These are phyloP conservation scores for Trichoderma sp. DNA, from an alignment of 2,329 filamentous ascomycete genomes.

Conservation along the genomic window DNA sequence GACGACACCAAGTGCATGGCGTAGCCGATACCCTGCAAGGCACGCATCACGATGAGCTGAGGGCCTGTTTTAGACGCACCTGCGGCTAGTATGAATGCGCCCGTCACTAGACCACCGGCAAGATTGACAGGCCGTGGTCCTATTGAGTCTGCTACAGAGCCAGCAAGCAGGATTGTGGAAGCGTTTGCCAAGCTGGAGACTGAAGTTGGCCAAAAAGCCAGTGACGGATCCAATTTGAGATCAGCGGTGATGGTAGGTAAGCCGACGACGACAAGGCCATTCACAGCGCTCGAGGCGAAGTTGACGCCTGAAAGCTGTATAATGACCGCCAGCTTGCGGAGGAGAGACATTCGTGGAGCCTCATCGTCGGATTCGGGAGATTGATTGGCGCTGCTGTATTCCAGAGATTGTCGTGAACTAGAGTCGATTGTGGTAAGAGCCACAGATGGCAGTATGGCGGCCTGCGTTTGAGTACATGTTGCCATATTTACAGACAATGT, in stretches of 20 bases:
- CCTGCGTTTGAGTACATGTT: background rate
- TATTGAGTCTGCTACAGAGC: background rate
- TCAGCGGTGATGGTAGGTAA: background rate
- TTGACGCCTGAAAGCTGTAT: background rate
- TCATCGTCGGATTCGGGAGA: background rate
- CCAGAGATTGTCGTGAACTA: background rate
- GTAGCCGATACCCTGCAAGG: background rate
- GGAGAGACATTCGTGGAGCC: background rate
- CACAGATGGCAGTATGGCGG: background rate
- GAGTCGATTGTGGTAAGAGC: background rate
- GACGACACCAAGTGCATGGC: background rate
- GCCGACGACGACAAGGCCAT: background rate
- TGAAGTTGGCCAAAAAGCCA: background rate
- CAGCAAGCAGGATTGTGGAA: background rate
- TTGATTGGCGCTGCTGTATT: constrained; percentile 24
- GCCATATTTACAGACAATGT: background rate
- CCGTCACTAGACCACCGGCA: background rate
- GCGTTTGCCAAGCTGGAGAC: background rate
- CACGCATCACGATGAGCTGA: background rate
- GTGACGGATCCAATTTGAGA: background rate
- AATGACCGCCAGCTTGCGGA: background rate
- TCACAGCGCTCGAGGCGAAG: background rate
- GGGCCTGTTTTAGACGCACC: background rate
- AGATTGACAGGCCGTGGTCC: background rate
- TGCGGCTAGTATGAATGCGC: background rate